phyloP scores from a whole-genome alignment of 2,329 filamentous ascomycete genomes.

The Phoma sp. region DNA sequence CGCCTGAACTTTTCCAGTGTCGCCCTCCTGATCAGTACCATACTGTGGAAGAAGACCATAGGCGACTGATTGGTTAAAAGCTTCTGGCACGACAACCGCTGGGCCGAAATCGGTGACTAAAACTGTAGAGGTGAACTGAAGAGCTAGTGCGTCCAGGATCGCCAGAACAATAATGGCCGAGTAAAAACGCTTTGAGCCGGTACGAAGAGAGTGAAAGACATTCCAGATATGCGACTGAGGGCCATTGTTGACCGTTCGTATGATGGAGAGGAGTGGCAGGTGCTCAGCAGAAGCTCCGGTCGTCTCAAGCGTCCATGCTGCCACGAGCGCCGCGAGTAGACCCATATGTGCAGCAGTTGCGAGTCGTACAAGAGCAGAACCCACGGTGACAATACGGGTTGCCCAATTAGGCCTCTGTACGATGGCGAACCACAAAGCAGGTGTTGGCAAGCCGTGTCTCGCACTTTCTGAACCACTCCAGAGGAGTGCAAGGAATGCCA shows the following conservation, averaged over 20 bases:
- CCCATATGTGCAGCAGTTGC: constrained; percentile 3
- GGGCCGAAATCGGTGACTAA: not conserved
- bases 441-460: not conserved
- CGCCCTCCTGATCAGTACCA: not conserved
- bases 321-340: not conserved
- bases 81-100: not conserved
- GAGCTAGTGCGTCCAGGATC: not conserved
- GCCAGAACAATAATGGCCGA: not conserved
- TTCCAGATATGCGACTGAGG: constrained; percentile 8
- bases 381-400: constrained; percentile 1
- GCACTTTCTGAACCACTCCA: constrained; percentile 7
- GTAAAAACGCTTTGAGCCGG: not conserved
- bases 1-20: not conserved
- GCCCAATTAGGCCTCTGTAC: not conserved
- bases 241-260: constrained; percentile 7
- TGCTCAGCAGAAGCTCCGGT: constrained; percentile 1
- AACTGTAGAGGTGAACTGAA: constrained; percentile 8
- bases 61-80: not conserved
- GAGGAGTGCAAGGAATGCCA: constrained; percentile 10
- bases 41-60: not conserved
- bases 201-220: not conserved
- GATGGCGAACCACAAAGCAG: constrained; percentile 7
- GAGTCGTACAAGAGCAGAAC: not conserved
- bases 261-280: constrained; percentile 5
- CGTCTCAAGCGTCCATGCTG: constrained; percentile 1